Percentiles rank a stretch among this genome's conserved stretches.
Conservation (phyloP, 2,329 filamentous ascomycete genomes). For the Nemania serpens region DNA sequence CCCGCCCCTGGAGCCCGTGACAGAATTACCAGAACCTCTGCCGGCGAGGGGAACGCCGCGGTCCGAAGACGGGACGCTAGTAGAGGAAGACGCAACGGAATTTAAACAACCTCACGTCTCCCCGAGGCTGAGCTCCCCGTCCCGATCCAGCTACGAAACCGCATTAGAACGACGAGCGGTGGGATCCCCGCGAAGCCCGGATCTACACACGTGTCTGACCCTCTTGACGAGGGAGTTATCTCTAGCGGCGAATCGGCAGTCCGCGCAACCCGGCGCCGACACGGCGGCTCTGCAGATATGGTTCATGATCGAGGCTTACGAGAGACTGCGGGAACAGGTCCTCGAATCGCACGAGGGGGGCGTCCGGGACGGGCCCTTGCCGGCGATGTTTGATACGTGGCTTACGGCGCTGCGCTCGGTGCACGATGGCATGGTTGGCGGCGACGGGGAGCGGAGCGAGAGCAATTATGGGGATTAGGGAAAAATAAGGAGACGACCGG, state of each 20-base stretch:
- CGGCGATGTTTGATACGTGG: conserved; percentile 57
- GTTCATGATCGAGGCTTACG: conserved; percentile 64
- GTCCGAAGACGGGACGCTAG: conserved; percentile 53
- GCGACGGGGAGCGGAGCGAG: conserved; percentile 38
- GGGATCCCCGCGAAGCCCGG: conserved; percentile 41
- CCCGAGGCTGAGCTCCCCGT: conserved; percentile 42
- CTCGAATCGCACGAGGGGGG: conserved; percentile 39
- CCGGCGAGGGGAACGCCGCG: conserved; percentile 40
- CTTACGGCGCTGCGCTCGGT: conserved; percentile 53
- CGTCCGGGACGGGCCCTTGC: conserved; percentile 40
- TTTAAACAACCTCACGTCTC: conserved; percentile 52
- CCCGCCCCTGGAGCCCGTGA: conserved; percentile 21
- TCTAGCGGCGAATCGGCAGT: conserved; percentile 42
- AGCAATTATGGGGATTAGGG: conserved; percentile 42
- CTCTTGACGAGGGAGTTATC: conserved; percentile 57
- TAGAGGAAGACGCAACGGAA: conserved; percentile 54
- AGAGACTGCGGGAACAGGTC: conserved; percentile 55
- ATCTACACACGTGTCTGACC: conserved; percentile 56
- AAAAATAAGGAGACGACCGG: neutral
- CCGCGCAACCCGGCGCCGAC: conserved; percentile 37
- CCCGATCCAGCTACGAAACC: conserved; percentile 20
- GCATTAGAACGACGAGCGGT: conserved; percentile 14
- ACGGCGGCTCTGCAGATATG: conserved; percentile 56
- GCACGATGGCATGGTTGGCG: conserved; percentile 47
- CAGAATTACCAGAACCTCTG: conserved; percentile 25